Percentiles rank a stretch among this genome's conserved stretches.
Evolutionary conservation across 305 asterid genomes (phyloP).

Genomic region (Coffea humblotiana): DNA sequence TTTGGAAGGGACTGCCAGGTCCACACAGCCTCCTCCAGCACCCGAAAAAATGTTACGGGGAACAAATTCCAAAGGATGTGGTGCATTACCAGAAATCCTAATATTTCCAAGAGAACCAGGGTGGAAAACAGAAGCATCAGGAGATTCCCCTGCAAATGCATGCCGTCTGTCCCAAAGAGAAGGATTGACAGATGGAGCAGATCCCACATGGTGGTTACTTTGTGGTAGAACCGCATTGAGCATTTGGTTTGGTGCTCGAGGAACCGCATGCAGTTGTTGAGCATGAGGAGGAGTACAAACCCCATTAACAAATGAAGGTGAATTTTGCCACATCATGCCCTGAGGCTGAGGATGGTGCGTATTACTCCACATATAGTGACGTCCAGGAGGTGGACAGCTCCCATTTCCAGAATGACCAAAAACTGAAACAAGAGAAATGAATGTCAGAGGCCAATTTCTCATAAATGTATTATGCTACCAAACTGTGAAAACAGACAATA

Average conservation of each 20-base stretch:
- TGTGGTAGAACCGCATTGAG: conserved; percentile 60
- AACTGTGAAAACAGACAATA: neutral
- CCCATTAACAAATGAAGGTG: conserved; percentile 78
- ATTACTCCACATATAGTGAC: conserved; percentile 82
- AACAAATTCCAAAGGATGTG: conserved; percentile 77
- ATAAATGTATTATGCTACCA: neutral
- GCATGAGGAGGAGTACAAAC: conserved; percentile 59
- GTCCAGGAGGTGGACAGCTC: conserved; percentile 82
- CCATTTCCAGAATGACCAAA: conserved; percentile 77
- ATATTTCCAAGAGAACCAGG: conserved; percentile 94
- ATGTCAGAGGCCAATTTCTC: neutral
- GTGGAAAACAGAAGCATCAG: conserved; percentile 81
- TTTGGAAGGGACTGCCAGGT: conserved; percentile 62
- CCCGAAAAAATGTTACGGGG: conserved; percentile 68
- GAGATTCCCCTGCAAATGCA: conserved; percentile 76
- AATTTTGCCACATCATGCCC: conserved; percentile 76
- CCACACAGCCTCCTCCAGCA: conserved; percentile 69
- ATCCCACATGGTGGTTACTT: conserved; percentile 85
- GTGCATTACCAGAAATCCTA: conserved; percentile 77
- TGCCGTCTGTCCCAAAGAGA: conserved; percentile 81
- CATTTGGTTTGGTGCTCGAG: conserved; percentile 75
- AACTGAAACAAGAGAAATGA: conserved; percentile 37
- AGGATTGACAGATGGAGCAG: conserved; percentile 88
- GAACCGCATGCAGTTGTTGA: conserved; percentile 76
- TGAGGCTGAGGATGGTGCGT: conserved; percentile 73